These are phyloP conservation scores for Carex pumila DNA, from an alignment of 176 grass and related monocot genomes.

Conservation along the genomic window DNA sequence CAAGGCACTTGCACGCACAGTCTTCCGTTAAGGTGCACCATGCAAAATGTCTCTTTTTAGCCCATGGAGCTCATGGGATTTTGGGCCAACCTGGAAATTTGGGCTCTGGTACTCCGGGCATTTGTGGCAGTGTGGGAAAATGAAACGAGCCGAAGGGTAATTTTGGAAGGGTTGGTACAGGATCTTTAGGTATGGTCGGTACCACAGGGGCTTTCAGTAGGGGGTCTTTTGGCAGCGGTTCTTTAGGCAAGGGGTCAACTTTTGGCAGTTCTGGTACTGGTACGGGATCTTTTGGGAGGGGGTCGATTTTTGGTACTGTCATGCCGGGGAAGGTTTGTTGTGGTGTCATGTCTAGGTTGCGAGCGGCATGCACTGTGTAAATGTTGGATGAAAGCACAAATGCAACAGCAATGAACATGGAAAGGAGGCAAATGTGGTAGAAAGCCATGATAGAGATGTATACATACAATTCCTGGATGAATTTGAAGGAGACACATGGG, in stretches of 20 bases:
- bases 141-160: not conserved
- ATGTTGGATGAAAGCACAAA: slow-evolving; percentile 1
- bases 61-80: not conserved
- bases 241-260: not conserved
- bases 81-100: not conserved
- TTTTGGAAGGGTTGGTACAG: not conserved
- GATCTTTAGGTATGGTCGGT: not conserved
- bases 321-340: slow-evolving; percentile 11
- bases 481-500: not conserved
- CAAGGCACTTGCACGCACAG: not conserved
- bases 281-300: not conserved
- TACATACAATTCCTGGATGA: slow-evolving; percentile 11
- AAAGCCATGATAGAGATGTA: slow-evolving; percentile 4
- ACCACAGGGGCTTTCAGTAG: not conserved
- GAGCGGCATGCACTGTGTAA: not conserved
- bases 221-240: not conserved
- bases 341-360: not conserved
- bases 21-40: not conserved
- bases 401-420: not conserved
- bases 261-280: not conserved
- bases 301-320: not conserved
- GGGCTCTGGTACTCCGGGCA: not conserved
- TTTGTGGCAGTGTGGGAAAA: not conserved
- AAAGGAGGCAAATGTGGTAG: not conserved
- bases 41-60: not conserved